Evolutionary conservation across 2,329 filamentous ascomycete genomes (phyloP).

Genomic region (Hymenoscyphus occultus): DNA sequence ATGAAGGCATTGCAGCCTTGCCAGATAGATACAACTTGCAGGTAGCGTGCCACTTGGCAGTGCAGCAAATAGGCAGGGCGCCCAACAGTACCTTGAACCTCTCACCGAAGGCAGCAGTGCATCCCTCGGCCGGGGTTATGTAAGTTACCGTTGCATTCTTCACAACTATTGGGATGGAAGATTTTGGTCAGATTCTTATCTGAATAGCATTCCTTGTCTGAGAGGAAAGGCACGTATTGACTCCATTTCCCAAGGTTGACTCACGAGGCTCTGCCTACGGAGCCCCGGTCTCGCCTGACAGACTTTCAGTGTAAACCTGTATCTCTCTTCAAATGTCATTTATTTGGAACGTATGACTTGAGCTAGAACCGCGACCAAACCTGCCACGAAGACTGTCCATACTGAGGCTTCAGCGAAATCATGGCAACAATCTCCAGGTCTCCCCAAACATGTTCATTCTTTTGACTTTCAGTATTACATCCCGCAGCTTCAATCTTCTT

Average conservation of each 20-base stretch:
- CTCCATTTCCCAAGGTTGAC: neutral
- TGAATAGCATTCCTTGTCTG: neutral
- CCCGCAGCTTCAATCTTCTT: too few relatives aligned
- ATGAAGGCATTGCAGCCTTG: too few relatives aligned
- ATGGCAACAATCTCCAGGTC: too few relatives aligned
- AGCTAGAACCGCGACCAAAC: too few relatives aligned
- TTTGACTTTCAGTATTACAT: too few relatives aligned
- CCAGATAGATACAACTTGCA: too few relatives aligned
- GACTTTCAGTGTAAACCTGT: neutral
- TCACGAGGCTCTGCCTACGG: neutral
- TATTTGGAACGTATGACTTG: too few relatives aligned
- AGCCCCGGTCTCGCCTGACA: neutral
- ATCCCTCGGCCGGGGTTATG: neutral
- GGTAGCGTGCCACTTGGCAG: neutral
- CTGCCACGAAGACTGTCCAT: too few relatives aligned
- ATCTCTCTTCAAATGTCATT: neutral
- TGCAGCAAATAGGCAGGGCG: neutral
- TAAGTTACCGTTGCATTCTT: neutral
- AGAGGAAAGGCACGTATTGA: neutral
- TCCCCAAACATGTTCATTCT: too few relatives aligned
- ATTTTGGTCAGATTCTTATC: neutral
- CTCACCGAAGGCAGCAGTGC: neutral
- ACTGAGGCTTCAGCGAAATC: too few relatives aligned
- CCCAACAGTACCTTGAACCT: neutral
- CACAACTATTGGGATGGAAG: neutral